phyloP scores from a whole-genome alignment of 129 eudicot genomes.

The Lactuca sativa region DNA sequence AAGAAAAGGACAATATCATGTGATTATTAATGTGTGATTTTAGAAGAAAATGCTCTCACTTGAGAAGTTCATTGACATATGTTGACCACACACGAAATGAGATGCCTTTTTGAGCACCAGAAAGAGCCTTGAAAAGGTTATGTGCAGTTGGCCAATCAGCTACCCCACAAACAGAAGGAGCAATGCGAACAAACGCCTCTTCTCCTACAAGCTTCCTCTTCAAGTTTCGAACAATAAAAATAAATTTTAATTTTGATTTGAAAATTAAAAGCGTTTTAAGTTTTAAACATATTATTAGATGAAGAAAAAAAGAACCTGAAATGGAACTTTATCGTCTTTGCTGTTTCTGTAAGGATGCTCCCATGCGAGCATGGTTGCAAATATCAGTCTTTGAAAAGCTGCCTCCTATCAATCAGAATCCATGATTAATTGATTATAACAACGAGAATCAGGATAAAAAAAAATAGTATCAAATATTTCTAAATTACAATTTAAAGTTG shows the following conservation, averaged over 20 bases:
- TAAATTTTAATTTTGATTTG: not conserved
- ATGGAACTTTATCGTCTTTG: constrained; percentile 38
- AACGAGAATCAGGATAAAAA: not conserved
- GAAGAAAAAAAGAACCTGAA: constrained; percentile 41
- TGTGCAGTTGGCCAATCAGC: constrained; percentile 75
- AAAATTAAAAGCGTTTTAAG: not conserved
- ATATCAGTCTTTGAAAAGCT: constrained; percentile 65
- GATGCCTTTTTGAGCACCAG: constrained; percentile 60
- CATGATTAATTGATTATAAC: not conserved
- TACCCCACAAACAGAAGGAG: constrained; percentile 76
- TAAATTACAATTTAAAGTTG: not conserved
- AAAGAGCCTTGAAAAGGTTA: constrained; percentile 69
- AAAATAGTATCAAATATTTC: not conserved
- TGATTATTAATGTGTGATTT: not conserved
- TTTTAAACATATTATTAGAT: not conserved
- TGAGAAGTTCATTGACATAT: constrained; percentile 57
- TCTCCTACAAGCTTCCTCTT: constrained; percentile 59
- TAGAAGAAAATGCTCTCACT: constrained; percentile 45
- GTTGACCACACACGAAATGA: constrained; percentile 61
- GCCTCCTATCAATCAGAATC: constrained; percentile 46
- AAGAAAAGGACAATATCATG: not conserved
- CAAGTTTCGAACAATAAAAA: constrained; percentile 19
- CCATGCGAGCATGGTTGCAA: constrained; percentile 79
- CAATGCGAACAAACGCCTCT: constrained; percentile 76
- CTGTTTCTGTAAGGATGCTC: constrained; percentile 51